Evolutionary conservation across 2,329 filamentous ascomycete species (phyloP).

Genomic region (Amylocarpus encephaloides): DNA sequence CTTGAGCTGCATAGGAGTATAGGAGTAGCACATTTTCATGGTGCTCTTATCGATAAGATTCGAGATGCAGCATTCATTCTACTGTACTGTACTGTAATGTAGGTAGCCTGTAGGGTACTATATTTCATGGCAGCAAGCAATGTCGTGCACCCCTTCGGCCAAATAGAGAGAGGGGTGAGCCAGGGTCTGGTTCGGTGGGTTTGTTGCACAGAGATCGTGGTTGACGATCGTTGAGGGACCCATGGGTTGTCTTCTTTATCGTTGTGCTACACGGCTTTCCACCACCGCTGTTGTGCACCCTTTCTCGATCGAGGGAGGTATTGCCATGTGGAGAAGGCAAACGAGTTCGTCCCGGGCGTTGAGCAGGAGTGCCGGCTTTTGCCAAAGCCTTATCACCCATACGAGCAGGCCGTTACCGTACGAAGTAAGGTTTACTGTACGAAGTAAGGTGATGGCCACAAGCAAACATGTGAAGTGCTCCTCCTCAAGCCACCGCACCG

Average conservation of each 20-base stretch:
- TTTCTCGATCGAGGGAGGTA: background rate
- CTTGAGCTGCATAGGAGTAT: background rate
- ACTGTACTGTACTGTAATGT: no score
- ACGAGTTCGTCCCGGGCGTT: background rate
- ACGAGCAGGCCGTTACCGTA: background rate
- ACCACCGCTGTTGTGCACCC: background rate
- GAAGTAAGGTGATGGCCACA: background rate
- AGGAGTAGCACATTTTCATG: background rate
- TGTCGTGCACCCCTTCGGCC: background rate
- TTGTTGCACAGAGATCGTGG: conserved; percentile 1
- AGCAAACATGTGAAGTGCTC: background rate
- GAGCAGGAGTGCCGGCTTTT: background rate
- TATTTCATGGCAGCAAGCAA: no score
- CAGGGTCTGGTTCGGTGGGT: background rate
- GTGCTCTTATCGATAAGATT: background rate
- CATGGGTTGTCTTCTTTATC: background rate
- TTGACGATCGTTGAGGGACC: background rate
- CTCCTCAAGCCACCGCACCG: background rate
- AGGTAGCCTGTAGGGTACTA: no score
- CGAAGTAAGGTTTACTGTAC: no score
- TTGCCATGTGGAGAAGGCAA: background rate
- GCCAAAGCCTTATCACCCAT: background rate
- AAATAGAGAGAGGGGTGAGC: background rate
- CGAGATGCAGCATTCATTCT: background rate
- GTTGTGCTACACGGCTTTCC: background rate